A percentile compares a stretch with the other conserved stretches of the same genome.
Evolutionary conservation across 805 yeast species (phyloP).

Genomic region (Yamadazyma nakazawae): DNA sequence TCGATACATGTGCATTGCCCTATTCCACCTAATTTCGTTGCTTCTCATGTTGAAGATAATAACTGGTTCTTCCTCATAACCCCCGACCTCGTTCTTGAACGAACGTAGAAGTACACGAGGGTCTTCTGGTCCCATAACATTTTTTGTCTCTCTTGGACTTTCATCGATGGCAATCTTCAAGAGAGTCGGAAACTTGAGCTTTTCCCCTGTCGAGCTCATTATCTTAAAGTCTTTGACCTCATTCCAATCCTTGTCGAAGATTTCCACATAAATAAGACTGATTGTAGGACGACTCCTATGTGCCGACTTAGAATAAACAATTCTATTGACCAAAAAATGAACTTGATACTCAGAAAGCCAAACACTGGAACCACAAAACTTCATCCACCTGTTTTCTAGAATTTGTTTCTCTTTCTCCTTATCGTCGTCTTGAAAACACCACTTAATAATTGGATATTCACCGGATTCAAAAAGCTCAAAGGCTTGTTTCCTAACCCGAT

Average conservation of each 20-base stretch:
- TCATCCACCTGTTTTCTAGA: slow-evolving; percentile 35
- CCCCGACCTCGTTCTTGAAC: slow-evolving; percentile 7
- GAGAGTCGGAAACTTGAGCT: slow-evolving; percentile 11
- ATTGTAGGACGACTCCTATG: slow-evolving; percentile 31
- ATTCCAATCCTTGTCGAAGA: slow-evolving; percentile 44
- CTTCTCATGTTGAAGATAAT: slow-evolving; percentile 16
- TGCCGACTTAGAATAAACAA: slow-evolving; percentile 27
- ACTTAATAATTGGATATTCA: slow-evolving; percentile 5
- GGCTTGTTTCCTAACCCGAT: slow-evolving; percentile 3
- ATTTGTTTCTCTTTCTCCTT: slow-evolving; percentile 5
- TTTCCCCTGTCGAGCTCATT: slow-evolving; percentile 15
- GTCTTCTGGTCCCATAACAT: slow-evolving; percentile 16
- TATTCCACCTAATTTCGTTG: slow-evolving; percentile 12
- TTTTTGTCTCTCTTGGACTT: slow-evolving; percentile 6
- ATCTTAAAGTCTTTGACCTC: slow-evolving; percentile 29
- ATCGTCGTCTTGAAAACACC: slow-evolving; percentile 6
- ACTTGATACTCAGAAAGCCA: slow-evolving; percentile 48
- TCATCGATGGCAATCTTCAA: slow-evolving; percentile 13
- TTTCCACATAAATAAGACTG: slow-evolving; percentile 40
- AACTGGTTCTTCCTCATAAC: slow-evolving; percentile 17
- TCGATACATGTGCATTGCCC: slow-evolving; percentile 18
- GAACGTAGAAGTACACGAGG: slow-evolving; percentile 16
- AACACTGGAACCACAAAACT: slow-evolving; percentile 47
- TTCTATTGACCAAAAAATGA: slow-evolving; percentile 43
- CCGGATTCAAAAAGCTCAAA: background rate